phyloP scores from a whole-genome alignment of 805 yeast species.

The Starmerella davenportii region DNA sequence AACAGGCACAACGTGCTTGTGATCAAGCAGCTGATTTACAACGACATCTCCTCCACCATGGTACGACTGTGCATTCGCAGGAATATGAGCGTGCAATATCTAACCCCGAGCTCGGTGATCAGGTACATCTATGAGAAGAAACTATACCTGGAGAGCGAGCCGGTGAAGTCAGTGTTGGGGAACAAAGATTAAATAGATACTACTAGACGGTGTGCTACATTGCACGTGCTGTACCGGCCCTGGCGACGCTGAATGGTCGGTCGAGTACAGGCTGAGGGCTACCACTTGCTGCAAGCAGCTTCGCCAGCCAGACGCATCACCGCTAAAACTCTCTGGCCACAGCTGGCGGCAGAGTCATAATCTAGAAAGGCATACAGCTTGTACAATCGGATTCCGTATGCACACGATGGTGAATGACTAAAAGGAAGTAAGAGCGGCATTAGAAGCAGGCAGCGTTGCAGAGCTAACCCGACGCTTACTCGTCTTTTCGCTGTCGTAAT shows the following conservation, averaged over 20 bases:
- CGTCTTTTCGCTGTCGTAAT: too few relatives aligned
- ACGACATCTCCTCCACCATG: conserved; percentile 89
- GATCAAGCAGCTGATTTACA: conserved; percentile 87
- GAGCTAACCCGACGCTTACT: too few relatives aligned
- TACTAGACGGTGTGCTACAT: background rate
- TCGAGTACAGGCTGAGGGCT: background rate
- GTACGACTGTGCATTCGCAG: conserved; percentile 81
- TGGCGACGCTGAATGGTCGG: background rate
- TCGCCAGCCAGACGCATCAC: too few relatives aligned
- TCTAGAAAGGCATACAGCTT: too few relatives aligned
- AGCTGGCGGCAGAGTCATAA: too few relatives aligned
- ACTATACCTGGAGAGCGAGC: conserved; percentile 74
- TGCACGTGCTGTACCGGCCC: background rate
- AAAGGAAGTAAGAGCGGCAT: too few relatives aligned
- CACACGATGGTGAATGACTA: too few relatives aligned
- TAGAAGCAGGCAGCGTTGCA: too few relatives aligned
- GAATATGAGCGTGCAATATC: conserved; percentile 91
- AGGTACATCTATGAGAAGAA: conserved; percentile 87
- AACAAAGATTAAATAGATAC: conserved; percentile 14
- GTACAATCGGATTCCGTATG: too few relatives aligned
- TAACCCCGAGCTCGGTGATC: conserved; percentile 84
- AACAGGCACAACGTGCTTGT: conserved; percentile 83
- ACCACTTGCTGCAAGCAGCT: too few relatives aligned
- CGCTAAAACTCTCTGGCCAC: too few relatives aligned
- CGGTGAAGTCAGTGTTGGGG: conserved; percentile 65